These are phyloP conservation scores for Candida corydali DNA, from an alignment of 805 yeast genomes.

Conservation along the genomic window DNA sequence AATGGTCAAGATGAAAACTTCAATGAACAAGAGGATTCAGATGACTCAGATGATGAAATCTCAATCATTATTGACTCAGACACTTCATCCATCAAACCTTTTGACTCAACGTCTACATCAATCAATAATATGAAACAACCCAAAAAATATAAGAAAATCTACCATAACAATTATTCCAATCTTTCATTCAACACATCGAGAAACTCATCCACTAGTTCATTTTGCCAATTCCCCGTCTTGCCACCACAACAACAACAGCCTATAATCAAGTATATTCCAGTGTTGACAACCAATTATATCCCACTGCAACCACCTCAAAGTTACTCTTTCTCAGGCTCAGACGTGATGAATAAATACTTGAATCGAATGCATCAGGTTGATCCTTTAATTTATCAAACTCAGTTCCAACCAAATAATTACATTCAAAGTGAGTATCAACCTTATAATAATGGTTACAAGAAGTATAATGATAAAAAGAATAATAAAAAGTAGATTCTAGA, in stretches of 20 bases:
- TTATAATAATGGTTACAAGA: background rate
- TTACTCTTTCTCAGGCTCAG: background rate
- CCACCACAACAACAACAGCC: constrained; percentile 4
- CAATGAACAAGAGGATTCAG: constrained; percentile 17
- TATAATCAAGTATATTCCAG: background rate
- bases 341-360: background rate
- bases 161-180: constrained; percentile 15
- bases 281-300: constrained; percentile 4
- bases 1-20: too few species aligned
- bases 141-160: constrained; percentile 10
- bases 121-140: background rate
- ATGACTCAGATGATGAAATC: constrained; percentile 33
- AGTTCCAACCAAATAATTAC: background rate
- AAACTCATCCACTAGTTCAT: constrained; percentile 2
- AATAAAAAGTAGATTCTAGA: background rate
- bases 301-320: constrained; percentile 10
- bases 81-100: constrained; percentile 12
- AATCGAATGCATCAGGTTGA: background rate
- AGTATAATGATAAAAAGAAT: background rate
- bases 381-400: background rate
- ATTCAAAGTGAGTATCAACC: background rate
- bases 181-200: constrained; percentile 14
- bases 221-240: background rate
- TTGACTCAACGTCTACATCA: background rate
- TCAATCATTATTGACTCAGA: constrained; percentile 37